Evolutionary conservation across 176 grass and related monocot species (phyloP).

Genomic region (Aegilops longissima): DNA sequence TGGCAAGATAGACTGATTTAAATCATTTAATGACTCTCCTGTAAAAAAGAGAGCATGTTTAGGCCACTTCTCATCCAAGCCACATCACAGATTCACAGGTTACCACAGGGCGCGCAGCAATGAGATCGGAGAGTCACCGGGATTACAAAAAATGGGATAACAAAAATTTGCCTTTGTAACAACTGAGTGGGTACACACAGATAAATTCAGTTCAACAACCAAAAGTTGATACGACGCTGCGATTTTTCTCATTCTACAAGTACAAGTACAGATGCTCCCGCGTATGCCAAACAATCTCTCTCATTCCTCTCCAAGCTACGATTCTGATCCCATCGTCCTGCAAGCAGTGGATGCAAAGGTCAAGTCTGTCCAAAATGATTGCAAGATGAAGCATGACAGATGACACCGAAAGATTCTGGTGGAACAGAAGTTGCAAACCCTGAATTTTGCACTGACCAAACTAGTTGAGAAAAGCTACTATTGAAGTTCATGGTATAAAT

Average conservation of each 20-base stretch:
- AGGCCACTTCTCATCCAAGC: neutral
- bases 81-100: neutral
- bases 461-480: neutral
- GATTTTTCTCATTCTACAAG: conserved; percentile 17
- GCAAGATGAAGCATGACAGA: neutral
- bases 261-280: conserved; percentile 34
- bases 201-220: neutral
- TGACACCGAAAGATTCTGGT: neutral
- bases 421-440: neutral
- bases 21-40: neutral
- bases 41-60: neutral
- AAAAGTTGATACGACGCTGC: neutral
- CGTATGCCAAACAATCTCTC: neutral
- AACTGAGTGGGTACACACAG: neutral
- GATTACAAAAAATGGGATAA: neutral
- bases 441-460: neutral
- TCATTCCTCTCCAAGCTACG: neutral
- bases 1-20: neutral
- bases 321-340: neutral
- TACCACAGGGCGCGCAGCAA: neutral
- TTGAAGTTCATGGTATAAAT: neutral
- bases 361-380: neutral
- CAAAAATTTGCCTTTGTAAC: conserved; percentile 13
- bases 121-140: neutral
- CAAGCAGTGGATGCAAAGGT: conserved; percentile 8